These are phyloP conservation scores for Fusarium tupiense DNA, from an alignment of 2,329 filamentous ascomycete genomes.

Conservation along the genomic window DNA sequence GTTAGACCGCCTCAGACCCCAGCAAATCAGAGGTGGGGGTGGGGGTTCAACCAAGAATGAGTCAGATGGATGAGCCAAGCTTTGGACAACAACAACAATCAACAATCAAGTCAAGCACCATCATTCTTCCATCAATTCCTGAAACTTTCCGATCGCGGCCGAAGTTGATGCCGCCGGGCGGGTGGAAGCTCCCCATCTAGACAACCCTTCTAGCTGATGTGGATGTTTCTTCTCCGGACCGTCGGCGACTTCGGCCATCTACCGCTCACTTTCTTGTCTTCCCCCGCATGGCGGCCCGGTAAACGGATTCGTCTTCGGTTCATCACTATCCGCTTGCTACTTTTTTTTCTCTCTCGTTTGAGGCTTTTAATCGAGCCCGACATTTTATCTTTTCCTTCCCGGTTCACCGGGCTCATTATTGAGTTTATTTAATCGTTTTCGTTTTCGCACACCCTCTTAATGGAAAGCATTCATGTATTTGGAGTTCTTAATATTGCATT, in stretches of 20 bases:
- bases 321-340: conserved; percentile 5
- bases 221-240: conserved; percentile 8
- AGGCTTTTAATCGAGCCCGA: conserved; percentile 22
- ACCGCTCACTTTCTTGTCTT: conserved; percentile 1
- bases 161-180: conserved; percentile 17
- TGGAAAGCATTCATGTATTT: conserved; percentile 23
- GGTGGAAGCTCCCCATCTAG: conserved; percentile 24
- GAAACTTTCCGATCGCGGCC: conserved; percentile 33
- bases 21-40: conserved; percentile 29
- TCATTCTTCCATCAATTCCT: not conserved
- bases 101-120: conserved; percentile 23
- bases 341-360: not conserved
- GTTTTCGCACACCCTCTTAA: conserved; percentile 10
- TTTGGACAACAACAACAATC: conserved; percentile 26
- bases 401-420: conserved; percentile 2
- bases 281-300: conserved; percentile 24
- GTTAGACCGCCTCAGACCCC: conserved; percentile 12
- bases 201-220: conserved; percentile 7
- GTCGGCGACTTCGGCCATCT: conserved; percentile 27
- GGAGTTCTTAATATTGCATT: conserved; percentile 29
- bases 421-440: conserved; percentile 26
- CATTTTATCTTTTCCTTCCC: conserved; percentile 5
- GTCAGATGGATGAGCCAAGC: conserved; percentile 21
- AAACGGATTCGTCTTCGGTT: conserved; percentile 19
- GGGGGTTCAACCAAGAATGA: conserved; percentile 29